Conservation (phyloP, 179 eudicot species). For the Silene vulgaris region DNA sequence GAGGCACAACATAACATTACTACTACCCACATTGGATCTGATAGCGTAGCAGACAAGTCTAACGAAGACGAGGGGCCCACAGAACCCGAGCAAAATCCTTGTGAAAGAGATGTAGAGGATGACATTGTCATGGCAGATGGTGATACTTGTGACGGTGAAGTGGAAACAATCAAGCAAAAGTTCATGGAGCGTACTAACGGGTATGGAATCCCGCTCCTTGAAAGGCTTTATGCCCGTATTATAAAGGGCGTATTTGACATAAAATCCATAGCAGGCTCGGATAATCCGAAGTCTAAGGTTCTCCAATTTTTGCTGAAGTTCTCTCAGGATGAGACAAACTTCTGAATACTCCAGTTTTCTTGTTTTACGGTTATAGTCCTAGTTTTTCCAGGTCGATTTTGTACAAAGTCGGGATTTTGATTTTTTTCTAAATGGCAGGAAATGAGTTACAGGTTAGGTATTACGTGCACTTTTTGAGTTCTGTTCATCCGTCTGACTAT, state of each 20-base stretch:
- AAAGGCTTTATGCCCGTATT: conserved; percentile 71
- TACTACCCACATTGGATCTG: conserved; percentile 28
- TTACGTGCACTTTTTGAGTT: conserved; percentile 6
- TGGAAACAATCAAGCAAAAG: conserved; percentile 49
- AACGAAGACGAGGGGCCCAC: conserved; percentile 27
- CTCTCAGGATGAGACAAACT: conserved; percentile 55
- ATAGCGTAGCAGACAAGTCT: conserved; percentile 29
- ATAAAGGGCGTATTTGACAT: conserved; percentile 69
- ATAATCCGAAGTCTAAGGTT: conserved; percentile 48
- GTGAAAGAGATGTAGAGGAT: conserved; percentile 28
- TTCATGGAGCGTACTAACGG: conserved; percentile 52
- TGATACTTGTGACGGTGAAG: conserved; percentile 37
- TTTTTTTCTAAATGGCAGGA: conserved; percentile 18
- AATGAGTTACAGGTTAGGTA: conserved; percentile 24
- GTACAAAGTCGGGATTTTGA: conserved; percentile 34
- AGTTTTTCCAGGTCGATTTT: conserved; percentile 29
- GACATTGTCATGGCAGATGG: conserved; percentile 56
- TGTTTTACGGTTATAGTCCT: conserved; percentile 21
- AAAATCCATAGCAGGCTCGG: conserved; percentile 35
- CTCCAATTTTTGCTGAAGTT: conserved; percentile 59
- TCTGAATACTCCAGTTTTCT: conserved; percentile 37
- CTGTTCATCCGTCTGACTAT: not conserved
- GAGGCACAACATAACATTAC: conserved; percentile 42
- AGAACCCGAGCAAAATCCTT: conserved; percentile 22
- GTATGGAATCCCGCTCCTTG: conserved; percentile 79